Base-by-base conservation (phyloP, 2,329 filamentous ascomycete species). In the Colletotrichum aenigma region DNA sequence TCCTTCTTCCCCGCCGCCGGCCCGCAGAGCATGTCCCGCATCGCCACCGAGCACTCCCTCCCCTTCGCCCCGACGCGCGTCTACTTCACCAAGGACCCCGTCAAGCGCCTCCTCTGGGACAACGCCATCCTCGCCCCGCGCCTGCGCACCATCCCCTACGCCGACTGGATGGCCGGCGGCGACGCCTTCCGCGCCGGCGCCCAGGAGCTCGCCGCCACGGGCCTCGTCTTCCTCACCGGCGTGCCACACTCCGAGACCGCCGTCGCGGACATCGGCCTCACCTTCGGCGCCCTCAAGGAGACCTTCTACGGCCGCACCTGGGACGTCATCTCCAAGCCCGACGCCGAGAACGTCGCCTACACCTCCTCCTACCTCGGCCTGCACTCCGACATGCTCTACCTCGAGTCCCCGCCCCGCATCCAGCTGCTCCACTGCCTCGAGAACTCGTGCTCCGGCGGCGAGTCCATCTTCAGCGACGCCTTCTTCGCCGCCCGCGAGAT, bases 331-430 rank as follows among this genome's bases (percentile, higher is more conserved):
- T 95, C 93, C 5, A 94, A 97, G 69, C 93, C 94, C 2, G 84
- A 95, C 71, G 95, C 96, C 28, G 96, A 96, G 82, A 98, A 98
- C 82, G 94, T 98, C 6, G 96, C 97, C 12, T 96, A 98, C 85
- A 98, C 96, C 1, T 93, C 91, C 81, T 90, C 93, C 65, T 93
- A 93, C 81, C 91, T 98, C 2, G 95, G 94, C 18, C 92, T 98
- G 64, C 97, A 99, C 86, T 97, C 98, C 91, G 97, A 98, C 82
- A 89, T 98, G 55, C 89, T 98, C 71, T 98, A 98, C 85, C 93
- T 97, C 85, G 86, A 90, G 16, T 91, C 95, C 66, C 92, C 95
- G 4, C 96, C 96, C 0, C 92, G 93, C 36, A 91, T 97, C 67
- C 96, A 99, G 84, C 87, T 98, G 28, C 91, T 98, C 6, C 97